phyloP scores from a whole-genome alignment of 208 protist species.

The Leishmania guyanensis region DNA sequence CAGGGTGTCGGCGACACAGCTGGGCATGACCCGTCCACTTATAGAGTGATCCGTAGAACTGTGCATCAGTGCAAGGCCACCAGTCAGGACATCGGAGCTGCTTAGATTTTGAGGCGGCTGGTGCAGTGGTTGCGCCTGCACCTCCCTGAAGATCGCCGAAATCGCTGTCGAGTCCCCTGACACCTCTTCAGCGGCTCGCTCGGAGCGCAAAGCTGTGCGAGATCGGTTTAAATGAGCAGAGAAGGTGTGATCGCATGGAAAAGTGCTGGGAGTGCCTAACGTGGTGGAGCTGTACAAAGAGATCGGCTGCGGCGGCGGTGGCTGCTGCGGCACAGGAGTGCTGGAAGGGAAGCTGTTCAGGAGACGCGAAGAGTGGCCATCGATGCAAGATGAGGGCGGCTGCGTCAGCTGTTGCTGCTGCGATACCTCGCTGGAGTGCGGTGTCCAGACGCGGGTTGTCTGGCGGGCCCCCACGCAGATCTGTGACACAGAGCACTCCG shows the following conservation, averaged over 20 bases:
- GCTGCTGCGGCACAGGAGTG: neutral
- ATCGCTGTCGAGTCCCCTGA: neutral
- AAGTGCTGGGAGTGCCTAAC: neutral
- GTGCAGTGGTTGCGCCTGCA: neutral
- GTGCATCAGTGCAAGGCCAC: neutral
- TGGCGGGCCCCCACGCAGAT: slow-evolving; percentile 11
- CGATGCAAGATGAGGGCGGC: neutral
- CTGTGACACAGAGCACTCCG: slow-evolving; percentile 22
- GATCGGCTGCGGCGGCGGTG: neutral
- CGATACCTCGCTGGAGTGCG: slow-evolving; percentile 18
- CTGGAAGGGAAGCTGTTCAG: neutral
- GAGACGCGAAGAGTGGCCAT: neutral
- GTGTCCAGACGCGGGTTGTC: slow-evolving; percentile 29
- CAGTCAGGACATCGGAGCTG: neutral
- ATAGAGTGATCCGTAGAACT: neutral
- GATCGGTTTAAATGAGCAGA: slow-evolving; percentile 1
- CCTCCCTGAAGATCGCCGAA: neutral
- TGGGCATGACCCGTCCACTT: neutral
- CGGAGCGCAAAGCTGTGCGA: neutral
- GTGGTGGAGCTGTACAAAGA: neutral
- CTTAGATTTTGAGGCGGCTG: neutral
- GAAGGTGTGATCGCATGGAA: neutral
- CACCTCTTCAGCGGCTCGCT: neutral
- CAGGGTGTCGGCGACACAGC: slow-evolving; percentile 14
- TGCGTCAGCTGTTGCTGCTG: neutral